Conservation (phyloP, 139 green algal species). For the Tetradesmus lagerheimii region DNA sequence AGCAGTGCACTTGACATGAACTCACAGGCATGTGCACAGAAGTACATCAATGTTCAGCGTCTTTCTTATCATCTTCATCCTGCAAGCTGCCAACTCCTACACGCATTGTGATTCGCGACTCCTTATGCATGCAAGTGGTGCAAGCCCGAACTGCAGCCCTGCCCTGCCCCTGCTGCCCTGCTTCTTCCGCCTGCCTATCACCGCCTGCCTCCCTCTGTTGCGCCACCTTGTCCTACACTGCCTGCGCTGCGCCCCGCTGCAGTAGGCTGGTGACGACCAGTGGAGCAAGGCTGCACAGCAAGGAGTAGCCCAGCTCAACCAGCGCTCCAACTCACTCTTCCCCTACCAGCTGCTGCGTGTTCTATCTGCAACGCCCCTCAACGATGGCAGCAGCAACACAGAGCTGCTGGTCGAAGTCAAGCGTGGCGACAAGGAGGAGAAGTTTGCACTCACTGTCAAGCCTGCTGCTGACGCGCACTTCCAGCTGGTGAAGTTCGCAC, state of each 20-base stretch:
- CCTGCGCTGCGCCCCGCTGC: neutral
- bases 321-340: conserved; percentile 50
- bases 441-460: conserved; percentile 20
- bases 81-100: neutral
- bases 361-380: neutral
- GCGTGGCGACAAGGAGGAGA: conserved; percentile 47
- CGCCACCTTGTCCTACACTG: neutral
- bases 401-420: conserved; percentile 32
- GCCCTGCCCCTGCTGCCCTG: neutral
- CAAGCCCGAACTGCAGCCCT: neutral
- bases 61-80: too few relatives aligned
- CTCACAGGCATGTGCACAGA: too few relatives aligned
- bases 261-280: conserved; percentile 8
- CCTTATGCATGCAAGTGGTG: neutral
- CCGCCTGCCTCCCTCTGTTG: neutral
- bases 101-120: neutral
- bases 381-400: neutral
- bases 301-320: conserved; percentile 37
- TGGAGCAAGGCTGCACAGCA: conserved; percentile 27
- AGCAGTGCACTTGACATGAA: too few relatives aligned
- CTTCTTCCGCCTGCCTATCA: neutral
- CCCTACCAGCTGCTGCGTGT: conserved; percentile 42
- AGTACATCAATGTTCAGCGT: too few relatives aligned
- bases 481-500: conserved; percentile 25
- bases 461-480: conserved; percentile 20